Evolutionary conservation across 2,329 filamentous ascomycete genomes (phyloP).

Genomic region (Pseudocercospora macadamiae): DNA sequence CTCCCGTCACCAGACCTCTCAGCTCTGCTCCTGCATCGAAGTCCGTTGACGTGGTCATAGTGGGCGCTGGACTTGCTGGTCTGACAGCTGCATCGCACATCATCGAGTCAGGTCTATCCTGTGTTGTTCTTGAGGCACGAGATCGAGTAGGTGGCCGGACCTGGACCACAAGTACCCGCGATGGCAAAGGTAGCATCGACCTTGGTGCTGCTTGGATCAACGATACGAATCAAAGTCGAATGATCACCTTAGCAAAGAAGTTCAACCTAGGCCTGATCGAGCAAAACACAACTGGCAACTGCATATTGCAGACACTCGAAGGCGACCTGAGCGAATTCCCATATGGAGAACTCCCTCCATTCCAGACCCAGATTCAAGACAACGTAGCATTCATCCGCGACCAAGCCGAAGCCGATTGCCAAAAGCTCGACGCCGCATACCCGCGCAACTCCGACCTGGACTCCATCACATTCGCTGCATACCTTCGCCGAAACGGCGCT

Average conservation of each 20-base stretch:
- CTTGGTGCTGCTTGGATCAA: constrained; percentile 64
- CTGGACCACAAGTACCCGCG: constrained; percentile 41
- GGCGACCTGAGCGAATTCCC: constrained; percentile 36
- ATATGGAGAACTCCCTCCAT: constrained; percentile 39
- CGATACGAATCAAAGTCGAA: constrained; percentile 52
- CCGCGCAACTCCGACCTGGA: constrained; percentile 37
- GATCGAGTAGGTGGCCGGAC: constrained; percentile 47
- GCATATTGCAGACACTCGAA: constrained; percentile 44
- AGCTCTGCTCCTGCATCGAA: constrained; percentile 31
- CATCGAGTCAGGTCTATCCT: constrained; percentile 25
- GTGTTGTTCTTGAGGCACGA: constrained; percentile 34
- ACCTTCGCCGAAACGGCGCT: constrained; percentile 38
- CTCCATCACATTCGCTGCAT: constrained; percentile 43
- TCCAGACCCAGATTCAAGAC: constrained; percentile 27
- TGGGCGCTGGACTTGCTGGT: constrained; percentile 36
- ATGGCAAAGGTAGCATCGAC: constrained; percentile 48
- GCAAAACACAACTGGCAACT: constrained; percentile 52
- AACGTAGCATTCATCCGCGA: constrained; percentile 40
- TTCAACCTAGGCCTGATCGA: constrained; percentile 49
- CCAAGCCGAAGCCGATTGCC: constrained; percentile 41
- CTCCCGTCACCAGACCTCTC: constrained; percentile 4
- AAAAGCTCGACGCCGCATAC: constrained; percentile 32
- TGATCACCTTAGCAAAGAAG: constrained; percentile 45
- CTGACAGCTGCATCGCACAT: constrained; percentile 31
- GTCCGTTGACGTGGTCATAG: constrained; percentile 30